phyloP scores from a whole-genome alignment of 495 filamentous ascomycete species.

The Hypoxylon intermedium region DNA sequence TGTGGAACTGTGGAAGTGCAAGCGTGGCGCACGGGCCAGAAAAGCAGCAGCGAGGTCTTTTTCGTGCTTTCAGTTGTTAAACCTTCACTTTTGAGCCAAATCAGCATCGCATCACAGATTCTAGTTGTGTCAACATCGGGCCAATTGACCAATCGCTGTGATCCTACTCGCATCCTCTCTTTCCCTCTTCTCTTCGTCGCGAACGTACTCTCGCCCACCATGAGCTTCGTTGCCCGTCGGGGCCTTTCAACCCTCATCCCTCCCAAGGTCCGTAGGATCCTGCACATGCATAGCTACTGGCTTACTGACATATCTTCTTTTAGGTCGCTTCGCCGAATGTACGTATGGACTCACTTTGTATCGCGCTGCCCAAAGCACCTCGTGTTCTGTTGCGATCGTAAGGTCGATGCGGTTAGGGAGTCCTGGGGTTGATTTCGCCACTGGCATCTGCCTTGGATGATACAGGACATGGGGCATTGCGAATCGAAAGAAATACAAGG shows the following conservation, averaged over 20 bases:
- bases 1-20: no score
- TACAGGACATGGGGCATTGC: background rate
- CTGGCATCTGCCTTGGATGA: background rate
- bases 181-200: slow-evolving; percentile 34
- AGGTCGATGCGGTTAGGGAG: slow-evolving; percentile 1
- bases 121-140: slow-evolving; percentile 36
- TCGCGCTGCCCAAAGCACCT: background rate
- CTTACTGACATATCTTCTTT: slow-evolving; percentile 38
- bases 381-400: slow-evolving; percentile 3
- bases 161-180: slow-evolving; percentile 22
- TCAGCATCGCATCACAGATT: slow-evolving; percentile 33
- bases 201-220: slow-evolving; percentile 61
- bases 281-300: background rate
- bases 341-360: slow-evolving; percentile 53
- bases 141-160: slow-evolving; percentile 37
- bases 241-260: slow-evolving; percentile 97
- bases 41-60: slow-evolving; percentile 43
- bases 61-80: slow-evolving; percentile 40
- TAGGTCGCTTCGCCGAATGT: slow-evolving; percentile 89
- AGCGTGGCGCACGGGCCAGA: slow-evolving; percentile 23
- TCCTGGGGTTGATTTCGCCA: background rate
- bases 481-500: background rate
- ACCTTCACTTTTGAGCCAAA: slow-evolving; percentile 42
- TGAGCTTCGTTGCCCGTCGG: slow-evolving; percentile 89
- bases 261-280: slow-evolving; percentile 78